Percentiles rank a stretch among this genome's conserved stretches.
Conservation (phyloP, 2,329 filamentous ascomycete genomes). For the Stagonosporopsis tanaceti region DNA sequence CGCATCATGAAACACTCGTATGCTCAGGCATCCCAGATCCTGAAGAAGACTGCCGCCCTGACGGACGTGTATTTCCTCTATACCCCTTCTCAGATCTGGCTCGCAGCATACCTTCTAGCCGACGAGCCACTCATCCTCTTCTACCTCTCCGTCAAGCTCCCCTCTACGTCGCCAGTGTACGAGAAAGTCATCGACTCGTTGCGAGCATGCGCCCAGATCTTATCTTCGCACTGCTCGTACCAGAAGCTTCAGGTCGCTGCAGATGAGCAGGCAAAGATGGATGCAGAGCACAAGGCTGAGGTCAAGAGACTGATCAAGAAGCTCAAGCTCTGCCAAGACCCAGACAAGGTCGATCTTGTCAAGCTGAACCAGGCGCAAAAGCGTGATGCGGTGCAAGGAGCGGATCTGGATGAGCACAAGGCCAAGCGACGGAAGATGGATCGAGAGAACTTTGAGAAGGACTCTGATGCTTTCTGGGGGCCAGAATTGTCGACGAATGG, state of each 20-base stretch:
- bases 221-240: slow-evolving; percentile 44
- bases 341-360: slow-evolving; percentile 75
- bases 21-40: slow-evolving; percentile 65
- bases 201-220: slow-evolving; percentile 50
- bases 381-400: slow-evolving; percentile 49
- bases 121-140: slow-evolving; percentile 69
- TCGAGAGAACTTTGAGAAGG: slow-evolving; percentile 54
- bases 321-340: slow-evolving; percentile 76
- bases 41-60: slow-evolving; percentile 75
- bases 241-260: slow-evolving; percentile 21
- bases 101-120: slow-evolving; percentile 78
- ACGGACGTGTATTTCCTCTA: slow-evolving; percentile 98
- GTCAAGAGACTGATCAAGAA: slow-evolving; percentile 65
- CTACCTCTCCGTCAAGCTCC: slow-evolving; percentile 56
- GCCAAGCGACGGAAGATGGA: slow-evolving; percentile 56
- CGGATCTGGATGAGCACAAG: slow-evolving; percentile 50
- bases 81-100: slow-evolving; percentile 92
- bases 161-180: slow-evolving; percentile 34
- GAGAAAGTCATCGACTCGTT: slow-evolving; percentile 51
- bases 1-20: slow-evolving; percentile 69
- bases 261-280: slow-evolving; percentile 41
- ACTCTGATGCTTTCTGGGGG: slow-evolving; percentile 57
- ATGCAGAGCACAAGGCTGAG: slow-evolving; percentile 61
- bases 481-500: slow-evolving; percentile 27
- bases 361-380: slow-evolving; percentile 71